Evolutionary conservation across 495 filamentous ascomycete species (phyloP).

Genomic region (Xylaria acuta): DNA sequence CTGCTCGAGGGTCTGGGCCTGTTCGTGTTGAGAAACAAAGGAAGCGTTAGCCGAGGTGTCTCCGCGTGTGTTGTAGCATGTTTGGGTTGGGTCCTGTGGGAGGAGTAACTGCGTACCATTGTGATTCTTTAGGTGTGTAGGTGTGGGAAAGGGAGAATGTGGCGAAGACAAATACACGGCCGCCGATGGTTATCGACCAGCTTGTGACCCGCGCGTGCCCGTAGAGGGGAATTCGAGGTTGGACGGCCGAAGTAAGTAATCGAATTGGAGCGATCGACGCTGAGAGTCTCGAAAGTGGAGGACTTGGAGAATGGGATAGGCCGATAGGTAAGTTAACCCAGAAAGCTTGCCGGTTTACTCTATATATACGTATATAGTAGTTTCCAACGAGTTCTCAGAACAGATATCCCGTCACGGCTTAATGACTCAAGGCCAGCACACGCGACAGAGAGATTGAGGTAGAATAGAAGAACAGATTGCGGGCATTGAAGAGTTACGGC

Average conservation of each 20-base stretch:
- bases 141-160: neutral
- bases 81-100: neutral
- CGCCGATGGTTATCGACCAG: neutral
- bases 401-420: conserved; percentile 20
- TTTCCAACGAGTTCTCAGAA: conserved; percentile 23
- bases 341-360: neutral
- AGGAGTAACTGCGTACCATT: conserved; percentile 33
- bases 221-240: neutral
- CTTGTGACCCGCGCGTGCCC: neutral
- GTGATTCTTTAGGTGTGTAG: conserved; percentile 11
- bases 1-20: conserved; percentile 97
- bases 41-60: conserved; percentile 5
- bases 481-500: conserved; percentile 21
- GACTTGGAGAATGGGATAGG: neutral
- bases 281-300: neutral
- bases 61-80: neutral
- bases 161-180: neutral
- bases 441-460: neutral
- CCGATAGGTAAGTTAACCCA: neutral
- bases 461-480: neutral
- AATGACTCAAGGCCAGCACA: conserved; percentile 12
- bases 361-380: conserved; percentile 8
- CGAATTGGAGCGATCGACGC: conserved; percentile 11
- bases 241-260: neutral
- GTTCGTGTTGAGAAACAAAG: conserved; percentile 4